Evolutionary conservation across 2,329 filamentous ascomycete species (phyloP), one percentile per base, ranked within the genome.

Genomic region (Septoria petroselini): DNA sequence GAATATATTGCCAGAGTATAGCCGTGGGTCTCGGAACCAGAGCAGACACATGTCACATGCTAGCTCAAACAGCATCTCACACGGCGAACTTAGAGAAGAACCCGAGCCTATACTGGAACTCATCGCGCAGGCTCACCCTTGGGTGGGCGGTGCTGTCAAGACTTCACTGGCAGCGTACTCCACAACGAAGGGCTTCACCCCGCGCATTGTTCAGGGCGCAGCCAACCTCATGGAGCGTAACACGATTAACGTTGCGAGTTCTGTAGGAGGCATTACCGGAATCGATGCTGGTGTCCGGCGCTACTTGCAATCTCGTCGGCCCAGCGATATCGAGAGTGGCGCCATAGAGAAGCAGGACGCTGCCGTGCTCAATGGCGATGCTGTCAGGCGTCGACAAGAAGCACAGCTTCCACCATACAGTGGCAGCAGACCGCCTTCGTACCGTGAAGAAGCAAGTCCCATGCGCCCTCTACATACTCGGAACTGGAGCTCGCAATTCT

Each of bases 211-310:
- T n/a, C 71, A 88, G 68, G 86, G 87, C n/a, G 82, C 90, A 53
- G 91, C 88, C 41, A 89, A 95, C 67, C 89, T 94, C 62, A 84
- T 96, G 15, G 91, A 97, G 69, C 85, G 88, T 39, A 91, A 88
- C 59, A 82, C 96, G 44, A 88, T 88, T 44, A 93, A 88, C 64
- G 93, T 88, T 0, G 87, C 95, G 23, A 87, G 88, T 11, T 86
- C 83, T 0, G 87, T 95, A 4, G 86, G 89, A 23, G 82, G 88
- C 23, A 84, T 84, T 25, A 95, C 91, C 0, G 91, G 91, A 52
- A 86, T 96, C 2, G 91, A 97, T 66, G 85, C 85, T 48, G 85
- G 89, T 48, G 79, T 96, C 11, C 80, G 93, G 41, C 91, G 90
- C 81, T 93, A 94, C 59, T 74, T 96, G 5, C 80, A 62, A 35